Conservation (phyloP, 306 rosid species). For the Arachis hypogaea region DNA sequence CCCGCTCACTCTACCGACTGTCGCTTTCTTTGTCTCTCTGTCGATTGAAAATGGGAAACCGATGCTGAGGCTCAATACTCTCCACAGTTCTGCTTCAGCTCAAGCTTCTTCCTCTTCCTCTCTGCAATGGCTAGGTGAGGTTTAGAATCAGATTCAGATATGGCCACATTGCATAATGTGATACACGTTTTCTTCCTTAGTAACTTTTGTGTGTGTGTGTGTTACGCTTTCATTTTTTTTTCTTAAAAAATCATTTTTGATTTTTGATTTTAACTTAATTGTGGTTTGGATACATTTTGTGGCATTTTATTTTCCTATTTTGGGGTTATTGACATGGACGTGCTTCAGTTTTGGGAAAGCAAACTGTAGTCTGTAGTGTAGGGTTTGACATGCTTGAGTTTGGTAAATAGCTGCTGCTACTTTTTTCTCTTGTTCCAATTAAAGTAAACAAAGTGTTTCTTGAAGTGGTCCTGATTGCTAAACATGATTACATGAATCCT, state of each 20-base stretch:
- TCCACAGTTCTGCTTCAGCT: conserved; percentile 4
- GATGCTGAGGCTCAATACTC: conserved; percentile 2
- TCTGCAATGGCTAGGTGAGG: conserved; percentile 63
- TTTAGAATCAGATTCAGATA: neutral
- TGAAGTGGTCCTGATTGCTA: too few relatives aligned
- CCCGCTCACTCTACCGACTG: conserved; percentile 62
- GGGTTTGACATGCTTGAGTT: neutral
- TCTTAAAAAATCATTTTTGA: neutral
- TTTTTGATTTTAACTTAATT: neutral
- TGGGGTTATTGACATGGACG: neutral
- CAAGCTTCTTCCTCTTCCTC: neutral
- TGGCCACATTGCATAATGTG: neutral
- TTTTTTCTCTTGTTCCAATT: too few relatives aligned
- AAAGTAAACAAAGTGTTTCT: too few relatives aligned
- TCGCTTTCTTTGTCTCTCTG: conserved; percentile 21
- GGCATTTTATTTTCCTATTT: neutral
- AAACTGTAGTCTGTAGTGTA: neutral
- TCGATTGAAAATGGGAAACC: conserved; percentile 32
- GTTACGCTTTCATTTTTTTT: neutral
- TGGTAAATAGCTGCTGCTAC: neutral
- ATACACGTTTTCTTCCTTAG: neutral
- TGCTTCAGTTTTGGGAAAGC: conserved; percentile 14
- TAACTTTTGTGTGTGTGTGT: too few relatives aligned
- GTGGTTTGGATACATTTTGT: conserved; percentile 6
- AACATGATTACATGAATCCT: neutral